A percentile compares a stretch with the other conserved stretches of the same genome.
These are phyloP conservation scores for Colletotrichum neosansevieriae DNA, from an alignment of 2,329 filamentous ascomycete species.

Conservation along the genomic window DNA sequence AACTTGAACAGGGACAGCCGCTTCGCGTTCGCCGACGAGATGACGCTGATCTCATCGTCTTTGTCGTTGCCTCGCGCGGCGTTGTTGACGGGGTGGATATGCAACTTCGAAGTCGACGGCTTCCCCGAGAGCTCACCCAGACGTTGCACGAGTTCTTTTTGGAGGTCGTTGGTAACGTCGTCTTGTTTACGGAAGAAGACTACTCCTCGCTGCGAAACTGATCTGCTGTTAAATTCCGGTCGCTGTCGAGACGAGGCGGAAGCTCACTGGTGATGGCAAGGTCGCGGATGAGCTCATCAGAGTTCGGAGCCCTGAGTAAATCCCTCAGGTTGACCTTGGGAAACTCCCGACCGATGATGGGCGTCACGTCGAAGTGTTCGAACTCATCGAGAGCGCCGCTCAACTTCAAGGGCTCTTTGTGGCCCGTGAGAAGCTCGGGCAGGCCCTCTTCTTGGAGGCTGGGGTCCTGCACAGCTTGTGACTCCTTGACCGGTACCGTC, in stretches of 20 bases:
- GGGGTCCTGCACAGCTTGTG: neutral
- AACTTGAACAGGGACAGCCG: constrained; percentile 59
- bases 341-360: constrained; percentile 72
- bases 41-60: constrained; percentile 73
- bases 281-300: constrained; percentile 73
- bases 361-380: constrained; percentile 70
- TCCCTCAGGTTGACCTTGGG: constrained; percentile 70
- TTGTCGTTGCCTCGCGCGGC: constrained; percentile 62
- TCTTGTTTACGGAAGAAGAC: constrained; percentile 78
- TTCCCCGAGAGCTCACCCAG: constrained; percentile 71
- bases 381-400: constrained; percentile 64
- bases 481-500: constrained; percentile 13
- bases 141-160: constrained; percentile 73
- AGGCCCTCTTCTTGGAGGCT: constrained; percentile 25
- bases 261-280: constrained; percentile 73
- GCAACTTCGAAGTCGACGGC: constrained; percentile 65
- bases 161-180: constrained; percentile 69
- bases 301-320: constrained; percentile 69
- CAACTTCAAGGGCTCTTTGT: constrained; percentile 57
- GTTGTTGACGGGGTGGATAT: constrained; percentile 71
- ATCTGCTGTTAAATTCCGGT: fast-evolving
- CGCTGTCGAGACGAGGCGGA: neutral
- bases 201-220: constrained; percentile 76
- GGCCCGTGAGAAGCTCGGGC: constrained; percentile 32
- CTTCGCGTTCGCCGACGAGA: constrained; percentile 68